Conservation (phyloP, 2,329 filamentous ascomycete genomes). For the Chrysosporium keratinophilum region DNA sequence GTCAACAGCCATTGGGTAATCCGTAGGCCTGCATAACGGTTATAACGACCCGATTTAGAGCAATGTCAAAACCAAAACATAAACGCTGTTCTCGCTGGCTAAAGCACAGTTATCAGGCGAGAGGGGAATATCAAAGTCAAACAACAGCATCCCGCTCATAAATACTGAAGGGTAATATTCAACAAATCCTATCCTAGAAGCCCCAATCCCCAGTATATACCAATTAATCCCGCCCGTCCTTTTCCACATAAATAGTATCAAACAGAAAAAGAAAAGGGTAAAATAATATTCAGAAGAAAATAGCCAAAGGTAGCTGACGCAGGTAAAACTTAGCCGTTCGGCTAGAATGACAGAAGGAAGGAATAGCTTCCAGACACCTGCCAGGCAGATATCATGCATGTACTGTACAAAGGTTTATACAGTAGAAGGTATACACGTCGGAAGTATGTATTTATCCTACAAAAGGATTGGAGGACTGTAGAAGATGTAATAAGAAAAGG, state of each 20-base stretch:
- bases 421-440: not conserved
- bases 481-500: not conserved
- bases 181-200: not conserved
- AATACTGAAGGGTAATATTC: not conserved
- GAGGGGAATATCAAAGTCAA: not conserved
- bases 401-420: not conserved
- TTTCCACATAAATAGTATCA: not conserved
- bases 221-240: not conserved
- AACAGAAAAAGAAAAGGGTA: not conserved
- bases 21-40: too few species aligned
- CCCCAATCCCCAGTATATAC: not conserved
- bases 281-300: not conserved
- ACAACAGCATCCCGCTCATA: not conserved
- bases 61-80: too few species aligned
- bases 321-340: not conserved
- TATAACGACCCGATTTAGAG: too few species aligned
- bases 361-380: not conserved
- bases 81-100: too few species aligned
- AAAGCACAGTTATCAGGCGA: too few species aligned
- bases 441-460: not conserved
- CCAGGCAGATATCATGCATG: not conserved
- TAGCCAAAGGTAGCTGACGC: not conserved
- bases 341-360: not conserved
- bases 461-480: not conserved
- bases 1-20: too few species aligned